Evolutionary conservation across 257 asterid genomes (phyloP), one percentile per base, ranked within the genome.

Genomic region (Mitragyna speciosa): DNA sequence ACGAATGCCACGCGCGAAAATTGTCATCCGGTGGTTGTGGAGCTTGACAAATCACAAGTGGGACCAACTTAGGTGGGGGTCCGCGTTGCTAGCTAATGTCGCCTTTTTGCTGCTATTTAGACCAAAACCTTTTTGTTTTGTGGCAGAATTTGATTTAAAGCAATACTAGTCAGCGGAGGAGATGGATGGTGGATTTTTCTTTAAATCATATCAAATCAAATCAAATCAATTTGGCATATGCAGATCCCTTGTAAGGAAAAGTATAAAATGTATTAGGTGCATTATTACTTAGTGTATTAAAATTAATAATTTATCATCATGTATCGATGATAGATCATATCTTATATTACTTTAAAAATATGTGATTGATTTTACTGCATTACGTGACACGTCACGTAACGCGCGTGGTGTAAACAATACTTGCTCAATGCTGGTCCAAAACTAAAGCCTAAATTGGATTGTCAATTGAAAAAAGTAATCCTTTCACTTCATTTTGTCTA

Each of bases 11-110:
- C 41, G 51, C 56, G 70, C 39, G 43, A 59, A 76, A 76, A 61
- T n/a, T 12, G 49, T 51, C 28, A 17, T 24, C 67, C 75, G 33
- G 73, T 2, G 75, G 70, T 73, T 43, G 79, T 22, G 77, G 79
- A 74, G 61, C 52, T 33, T 63, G 75, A 72, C 58, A 24, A 63
- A 41, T 33, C 56, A 12, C 24, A 16, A 33, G 45, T 45, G 39
- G 72, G 64, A 0, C 82, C 82, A 1, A 28, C 63, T 28, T 2
- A 30, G 6, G 52, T 9, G 74, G 80, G 80, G 74, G 12, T 10
- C 66, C 28, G 43, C 45, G 12, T 7, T 4, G 11, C 7, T 58
- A 59, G 78, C 39, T n/a, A 24, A 45, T 24, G 51, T 61, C 19
- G 66, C 30, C 66, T 17, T 19, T 19, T 20, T 68, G 49, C 9